These are phyloP conservation scores for Arbutus unedo DNA, from an alignment of 148 eudicot genomes.

Conservation along the genomic window DNA sequence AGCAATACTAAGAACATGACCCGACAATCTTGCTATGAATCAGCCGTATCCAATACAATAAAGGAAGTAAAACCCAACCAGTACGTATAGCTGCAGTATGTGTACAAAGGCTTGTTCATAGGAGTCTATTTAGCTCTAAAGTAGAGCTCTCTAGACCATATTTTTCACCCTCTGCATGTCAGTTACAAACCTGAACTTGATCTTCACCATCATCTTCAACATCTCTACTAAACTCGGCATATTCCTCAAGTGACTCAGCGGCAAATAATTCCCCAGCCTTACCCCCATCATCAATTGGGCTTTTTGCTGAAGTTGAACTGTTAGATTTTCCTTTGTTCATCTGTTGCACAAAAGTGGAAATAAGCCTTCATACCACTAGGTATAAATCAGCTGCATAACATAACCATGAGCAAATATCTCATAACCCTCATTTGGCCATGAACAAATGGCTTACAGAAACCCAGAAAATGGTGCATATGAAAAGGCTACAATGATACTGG, in stretches of 20 bases:
- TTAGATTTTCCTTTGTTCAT: constrained; percentile 68
- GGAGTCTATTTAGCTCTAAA: background rate
- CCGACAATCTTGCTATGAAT: background rate
- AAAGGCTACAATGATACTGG: background rate
- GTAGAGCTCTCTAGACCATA: background rate
- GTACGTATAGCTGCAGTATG: background rate
- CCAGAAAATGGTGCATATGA: background rate
- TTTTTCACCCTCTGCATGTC: constrained; percentile 10
- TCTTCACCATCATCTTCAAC: constrained; percentile 33
- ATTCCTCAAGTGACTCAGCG: constrained; percentile 54
- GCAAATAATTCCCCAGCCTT: constrained; percentile 63
- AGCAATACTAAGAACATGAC: background rate
- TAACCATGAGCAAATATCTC: background rate
- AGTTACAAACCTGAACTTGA: constrained; percentile 24
- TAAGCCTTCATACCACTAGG: background rate
- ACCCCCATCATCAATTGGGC: constrained; percentile 34
- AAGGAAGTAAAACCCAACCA: background rate
- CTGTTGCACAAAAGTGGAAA: constrained; percentile 29
- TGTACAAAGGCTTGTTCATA: background rate
- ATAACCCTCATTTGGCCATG: background rate
- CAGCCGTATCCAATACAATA: background rate
- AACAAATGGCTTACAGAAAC: background rate
- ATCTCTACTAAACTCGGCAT: constrained; percentile 46
- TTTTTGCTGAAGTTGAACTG: constrained; percentile 30
- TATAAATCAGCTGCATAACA: background rate